Base-by-base conservation (phyloP, 352 stramenopile species). In the Phytophthora colocasiae region DNA sequence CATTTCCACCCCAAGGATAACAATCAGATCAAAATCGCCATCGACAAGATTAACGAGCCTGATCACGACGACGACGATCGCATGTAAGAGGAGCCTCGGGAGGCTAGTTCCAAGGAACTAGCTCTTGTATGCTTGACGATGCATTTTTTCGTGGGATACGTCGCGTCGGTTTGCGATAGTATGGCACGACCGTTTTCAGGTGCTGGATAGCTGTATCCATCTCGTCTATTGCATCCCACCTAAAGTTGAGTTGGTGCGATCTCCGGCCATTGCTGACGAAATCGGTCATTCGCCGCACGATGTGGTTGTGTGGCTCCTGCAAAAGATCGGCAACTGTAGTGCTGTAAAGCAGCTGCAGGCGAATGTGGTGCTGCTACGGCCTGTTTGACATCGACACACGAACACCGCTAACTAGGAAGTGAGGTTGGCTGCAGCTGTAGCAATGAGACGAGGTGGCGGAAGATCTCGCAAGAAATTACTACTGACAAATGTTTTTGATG, bases 1-100 rank as follows among this genome's bases (percentile, higher is more conserved):
- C 97, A 99, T 76, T 93, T 99, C 56, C 92, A 99, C 66, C 97
- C 96, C 6, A 99, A 99, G 75, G 97, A 99, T 83, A 98, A 96
- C 63, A 97, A 98, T 70, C 71, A 98, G 22, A 98, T 99, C 77
- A 98, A 98, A 71, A 77, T 87, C 26, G 95, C 96, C 29, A 98
- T 99, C 58, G 96, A 99, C 69, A 90, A 92, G 63, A 89, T 95
- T 69, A 86, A 93, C 63, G 85, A 93, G 45, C 66, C 81, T 6
- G 83, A 91, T 31, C 62, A 81, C 39, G 77, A 87, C 45, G 77
- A 85, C 60, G 74, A 85, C 48, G 78, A 85, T 44, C 73, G 54
- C 15, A 69, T 86, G 60, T 88, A 85, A 27, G 47, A 29, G 24
- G 29, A 17, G 34, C 58, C 17, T n/a, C n/a, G n/a, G n/a, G n/a